Conservation (phyloP, 306 rosid species). For the Pueraria montana region DNA sequence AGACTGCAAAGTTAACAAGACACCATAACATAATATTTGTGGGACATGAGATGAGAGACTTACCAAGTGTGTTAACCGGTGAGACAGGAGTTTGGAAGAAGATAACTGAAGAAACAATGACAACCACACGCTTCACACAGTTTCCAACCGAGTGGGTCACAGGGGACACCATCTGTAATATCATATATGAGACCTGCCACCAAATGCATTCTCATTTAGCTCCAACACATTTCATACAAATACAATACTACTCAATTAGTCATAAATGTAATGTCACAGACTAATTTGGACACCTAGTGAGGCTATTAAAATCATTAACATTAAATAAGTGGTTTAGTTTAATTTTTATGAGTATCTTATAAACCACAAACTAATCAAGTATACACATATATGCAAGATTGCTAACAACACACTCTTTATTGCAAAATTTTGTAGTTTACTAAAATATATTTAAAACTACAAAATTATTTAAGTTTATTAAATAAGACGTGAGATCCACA, state of each 20-base stretch:
- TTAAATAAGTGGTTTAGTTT: not conserved
- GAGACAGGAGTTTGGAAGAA: slow-evolving; percentile 73
- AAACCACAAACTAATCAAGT: not conserved
- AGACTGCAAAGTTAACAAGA: not conserved
- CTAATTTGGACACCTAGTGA: too few relatives aligned
- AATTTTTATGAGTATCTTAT: not conserved
- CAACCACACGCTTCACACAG: slow-evolving; percentile 76
- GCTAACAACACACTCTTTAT: too few relatives aligned
- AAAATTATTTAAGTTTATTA: too few relatives aligned
- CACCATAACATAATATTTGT: too few relatives aligned
- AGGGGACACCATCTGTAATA: slow-evolving; percentile 73
- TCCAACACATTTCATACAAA: not conserved
- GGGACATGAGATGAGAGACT: too few relatives aligned
- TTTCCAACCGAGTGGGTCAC: slow-evolving; percentile 83
- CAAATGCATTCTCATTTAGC: slow-evolving; percentile 26
- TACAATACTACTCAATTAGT: not conserved
- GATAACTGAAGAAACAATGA: slow-evolving; percentile 72
- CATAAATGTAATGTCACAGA: too few relatives aligned
- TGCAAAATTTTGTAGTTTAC: too few relatives aligned
- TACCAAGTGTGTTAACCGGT: slow-evolving; percentile 66
- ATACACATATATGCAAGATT: not conserved
- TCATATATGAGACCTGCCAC: slow-evolving; percentile 74
- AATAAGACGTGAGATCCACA: too few relatives aligned
- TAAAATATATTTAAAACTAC: too few relatives aligned
- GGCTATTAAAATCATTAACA: not conserved